These are phyloP conservation scores for Naganishia sp. DNA, from an alignment of 1,284 basidiomycete species.

Conservation along the genomic window DNA sequence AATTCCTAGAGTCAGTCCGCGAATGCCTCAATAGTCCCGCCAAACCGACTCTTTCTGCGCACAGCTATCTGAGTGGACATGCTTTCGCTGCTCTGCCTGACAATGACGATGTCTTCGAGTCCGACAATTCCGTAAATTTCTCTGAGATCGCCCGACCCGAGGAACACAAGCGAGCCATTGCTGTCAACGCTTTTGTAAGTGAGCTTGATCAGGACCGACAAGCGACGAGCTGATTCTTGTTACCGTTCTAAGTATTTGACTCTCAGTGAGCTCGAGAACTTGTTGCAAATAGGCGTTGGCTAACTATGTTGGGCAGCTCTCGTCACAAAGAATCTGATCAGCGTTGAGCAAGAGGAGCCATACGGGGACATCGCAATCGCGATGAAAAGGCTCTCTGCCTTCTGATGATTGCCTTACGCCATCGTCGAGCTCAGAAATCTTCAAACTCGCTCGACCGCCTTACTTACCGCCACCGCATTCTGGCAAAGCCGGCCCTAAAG, in stretches of 20 bases:
- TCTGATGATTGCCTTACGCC: not conserved
- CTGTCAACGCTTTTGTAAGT: constrained; percentile 31
- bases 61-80: constrained; percentile 27
- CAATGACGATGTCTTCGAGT: constrained; percentile 15
- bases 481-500: not conserved
- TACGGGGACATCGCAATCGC: constrained; percentile 26
- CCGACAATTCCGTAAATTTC: constrained; percentile 19
- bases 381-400: constrained; percentile 8
- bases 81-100: constrained; percentile 7
- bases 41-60: not conserved
- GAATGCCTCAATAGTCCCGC: not conserved
- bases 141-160: constrained; percentile 27
- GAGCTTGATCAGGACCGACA: not conserved
- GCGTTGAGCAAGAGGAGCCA: constrained; percentile 12
- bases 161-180: constrained; percentile 15
- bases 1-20: constrained; percentile 27
- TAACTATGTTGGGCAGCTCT: constrained; percentile 15
- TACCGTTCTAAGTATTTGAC: constrained; percentile 6
- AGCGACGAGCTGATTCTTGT: not conserved
- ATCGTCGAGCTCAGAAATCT: too few species aligned
- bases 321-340: constrained; percentile 31
- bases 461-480: too few species aligned
- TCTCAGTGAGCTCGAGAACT: not conserved
- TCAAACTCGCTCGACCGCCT: too few species aligned
- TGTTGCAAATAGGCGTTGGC: not conserved